Base-by-base conservation (phyloP, 2,329 filamentous ascomycete species). In the Mycosphaerelloides madeirae region DNA sequence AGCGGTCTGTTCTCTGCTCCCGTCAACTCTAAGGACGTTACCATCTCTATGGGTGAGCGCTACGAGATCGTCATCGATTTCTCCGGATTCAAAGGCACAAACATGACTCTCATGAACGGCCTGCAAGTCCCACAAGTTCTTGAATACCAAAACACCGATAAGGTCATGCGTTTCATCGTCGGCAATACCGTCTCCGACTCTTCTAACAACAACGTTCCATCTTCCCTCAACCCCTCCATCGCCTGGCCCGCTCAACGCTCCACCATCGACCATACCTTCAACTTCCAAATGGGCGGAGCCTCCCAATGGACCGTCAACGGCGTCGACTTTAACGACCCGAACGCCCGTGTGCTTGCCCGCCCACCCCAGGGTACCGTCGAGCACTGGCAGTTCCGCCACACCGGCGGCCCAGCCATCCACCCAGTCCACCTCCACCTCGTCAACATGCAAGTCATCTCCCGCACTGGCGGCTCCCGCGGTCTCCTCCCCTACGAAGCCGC, bases 51-150 rank as follows among this genome's bases (percentile, higher is more conserved):
- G 65, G 78, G 75, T 4, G 78, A 81, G 56, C 70, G 78, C 3
- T 81, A 75, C 52, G 78, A 81, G 52, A 64, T 80, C 16, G 65
- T 81, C 14, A 62, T 81, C 43, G 78, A 81, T 61, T 81, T 81
- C 53, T 59, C 70, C 12, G 46, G 56, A 2, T 75, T 67, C 49
- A 65, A 65, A 1, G 74, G 74, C 31, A 65, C 77, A 56, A 76
- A 74, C 48, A 46, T 65, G 29, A 60, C 55, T 1, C 46, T 57
- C 19, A 51, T 45, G 43, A 60, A 57, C 53, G 56, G 56, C 44
- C 41, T 53, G 41, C 48, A 51, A n/a, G 50, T 52, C 16, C 29
- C 22, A 9, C 49, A 54, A 31, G 59, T 80, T 48, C 70, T 67
- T 13, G 76, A 78, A 53, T 81, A 71, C 56, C 61, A 65, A 2